Evolutionary conservation across 2,329 filamentous ascomycete genomes (phyloP).

Genomic region (Plectosphaerella cucumerina): DNA sequence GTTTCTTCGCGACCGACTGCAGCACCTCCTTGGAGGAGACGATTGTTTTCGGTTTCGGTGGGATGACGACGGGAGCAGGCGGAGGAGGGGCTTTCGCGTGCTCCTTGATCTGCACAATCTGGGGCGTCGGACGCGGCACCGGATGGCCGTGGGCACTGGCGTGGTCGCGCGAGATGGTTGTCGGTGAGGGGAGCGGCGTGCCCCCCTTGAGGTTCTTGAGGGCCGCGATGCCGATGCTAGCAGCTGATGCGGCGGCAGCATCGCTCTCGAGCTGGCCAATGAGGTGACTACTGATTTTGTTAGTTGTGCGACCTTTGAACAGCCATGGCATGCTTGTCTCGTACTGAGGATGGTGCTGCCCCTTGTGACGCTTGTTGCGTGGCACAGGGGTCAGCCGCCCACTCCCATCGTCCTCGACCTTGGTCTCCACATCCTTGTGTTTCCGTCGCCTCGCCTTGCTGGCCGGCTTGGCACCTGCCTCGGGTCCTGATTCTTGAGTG

Average conservation of each 20-base stretch:
- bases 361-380: conserved; percentile 64
- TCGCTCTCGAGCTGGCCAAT: conserved; percentile 20
- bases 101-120: conserved; percentile 10
- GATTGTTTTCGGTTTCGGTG: conserved; percentile 60
- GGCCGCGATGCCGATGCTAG: conserved; percentile 33
- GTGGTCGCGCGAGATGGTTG: conserved; percentile 31
- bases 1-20: conserved; percentile 64
- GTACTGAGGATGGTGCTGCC: conserved; percentile 36
- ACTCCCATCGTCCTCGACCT: conserved; percentile 62
- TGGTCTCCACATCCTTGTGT: conserved; percentile 69
- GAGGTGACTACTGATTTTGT: conserved; percentile 8
- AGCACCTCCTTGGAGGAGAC: conserved; percentile 68
- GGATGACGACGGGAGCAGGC: conserved; percentile 36
- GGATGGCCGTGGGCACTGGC: conserved; percentile 40
- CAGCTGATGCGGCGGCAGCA: conserved; percentile 25
- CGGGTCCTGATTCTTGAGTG: conserved; percentile 40
- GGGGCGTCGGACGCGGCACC: conserved; percentile 29
- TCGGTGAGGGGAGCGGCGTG: conserved; percentile 40
- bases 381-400: conserved; percentile 58
- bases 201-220: conserved; percentile 47
- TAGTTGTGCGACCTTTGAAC: too few relatives aligned
- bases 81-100: conserved; percentile 21
- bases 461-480: conserved; percentile 30
- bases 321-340: too few relatives aligned
- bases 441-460: conserved; percentile 61